Conservation (phyloP, 148 eudicot species). For the Simmondsia chinensis region DNA sequence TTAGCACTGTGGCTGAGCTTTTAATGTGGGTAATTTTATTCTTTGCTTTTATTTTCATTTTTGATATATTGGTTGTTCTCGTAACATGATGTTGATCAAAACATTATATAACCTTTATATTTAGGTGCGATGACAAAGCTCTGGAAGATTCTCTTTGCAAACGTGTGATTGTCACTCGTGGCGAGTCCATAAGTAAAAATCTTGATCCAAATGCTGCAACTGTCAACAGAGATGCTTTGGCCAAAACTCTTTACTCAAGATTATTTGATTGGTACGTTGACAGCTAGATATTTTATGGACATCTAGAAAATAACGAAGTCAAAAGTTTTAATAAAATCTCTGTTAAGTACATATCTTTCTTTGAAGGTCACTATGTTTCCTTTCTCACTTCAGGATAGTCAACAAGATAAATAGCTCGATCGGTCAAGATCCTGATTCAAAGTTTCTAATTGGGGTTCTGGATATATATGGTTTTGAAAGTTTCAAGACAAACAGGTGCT, state of each 20-base stretch:
- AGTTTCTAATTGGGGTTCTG: conserved; percentile 74
- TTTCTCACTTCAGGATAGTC: conserved; percentile 58
- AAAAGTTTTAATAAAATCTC: no score
- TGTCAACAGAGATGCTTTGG: conserved; percentile 87
- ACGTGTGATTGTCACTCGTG: conserved; percentile 91
- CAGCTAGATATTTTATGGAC: neutral
- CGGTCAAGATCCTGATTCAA: conserved; percentile 90
- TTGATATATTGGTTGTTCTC: neutral
- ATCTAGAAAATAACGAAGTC: no score
- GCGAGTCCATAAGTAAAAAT: conserved; percentile 74
- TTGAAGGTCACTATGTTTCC: no score
- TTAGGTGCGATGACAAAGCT: conserved; percentile 87
- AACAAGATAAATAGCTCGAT: conserved; percentile 93
- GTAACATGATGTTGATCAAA: neutral
- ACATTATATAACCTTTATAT: conserved; percentile 4
- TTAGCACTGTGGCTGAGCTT: conserved; percentile 71
- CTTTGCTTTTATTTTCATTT: neutral
- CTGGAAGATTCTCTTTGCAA: conserved; percentile 93
- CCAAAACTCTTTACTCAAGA: conserved; percentile 74
- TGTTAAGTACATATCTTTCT: no score
- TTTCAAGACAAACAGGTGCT: conserved; percentile 99
- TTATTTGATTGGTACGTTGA: conserved; percentile 83
- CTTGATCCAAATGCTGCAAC: conserved; percentile 73
- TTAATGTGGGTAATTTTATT: conserved; percentile 44
- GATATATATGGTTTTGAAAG: conserved; percentile 98